Percentiles rank a stretch among this genome's conserved stretches.
Conservation (phyloP, 805 yeast species). For the Candida easanensis region DNA sequence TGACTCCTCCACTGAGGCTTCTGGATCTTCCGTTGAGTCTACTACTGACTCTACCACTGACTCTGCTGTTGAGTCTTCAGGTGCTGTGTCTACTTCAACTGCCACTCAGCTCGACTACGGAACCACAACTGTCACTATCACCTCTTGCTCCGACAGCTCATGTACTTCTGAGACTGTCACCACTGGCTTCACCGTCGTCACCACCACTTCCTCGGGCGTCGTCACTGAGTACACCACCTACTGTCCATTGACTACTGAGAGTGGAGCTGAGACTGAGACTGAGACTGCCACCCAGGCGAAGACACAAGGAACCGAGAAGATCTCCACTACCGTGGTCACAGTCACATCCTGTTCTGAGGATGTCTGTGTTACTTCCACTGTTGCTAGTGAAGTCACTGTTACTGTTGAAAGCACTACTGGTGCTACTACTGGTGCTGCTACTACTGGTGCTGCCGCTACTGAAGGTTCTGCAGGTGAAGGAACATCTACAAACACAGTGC, state of each 20-base stretch:
- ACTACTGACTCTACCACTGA: background rate
- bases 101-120: background rate
- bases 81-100: background rate
- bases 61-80: background rate
- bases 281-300: background rate
- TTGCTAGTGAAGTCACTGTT: too few species aligned
- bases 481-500: too few species aligned
- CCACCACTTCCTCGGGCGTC: constrained; percentile 23
- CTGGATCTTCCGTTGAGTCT: background rate
- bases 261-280: background rate
- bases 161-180: constrained; percentile 2
- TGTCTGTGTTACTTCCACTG: too few species aligned
- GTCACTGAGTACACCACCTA: constrained; percentile 32
- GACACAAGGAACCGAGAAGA: too few species aligned
- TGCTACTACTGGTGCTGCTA: too few species aligned
- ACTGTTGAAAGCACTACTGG: too few species aligned
- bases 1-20: too few species aligned
- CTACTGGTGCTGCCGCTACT: too few species aligned
- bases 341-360: too few species aligned
- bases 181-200: constrained; percentile 11
- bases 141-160: constrained; percentile 5
- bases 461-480: too few species aligned
- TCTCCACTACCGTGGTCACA: too few species aligned
- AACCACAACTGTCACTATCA: constrained; percentile 2
- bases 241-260: constrained; percentile 10